phyloP scores from a whole-genome alignment of 805 yeast species.

The Cyberlindnera veronae region DNA sequence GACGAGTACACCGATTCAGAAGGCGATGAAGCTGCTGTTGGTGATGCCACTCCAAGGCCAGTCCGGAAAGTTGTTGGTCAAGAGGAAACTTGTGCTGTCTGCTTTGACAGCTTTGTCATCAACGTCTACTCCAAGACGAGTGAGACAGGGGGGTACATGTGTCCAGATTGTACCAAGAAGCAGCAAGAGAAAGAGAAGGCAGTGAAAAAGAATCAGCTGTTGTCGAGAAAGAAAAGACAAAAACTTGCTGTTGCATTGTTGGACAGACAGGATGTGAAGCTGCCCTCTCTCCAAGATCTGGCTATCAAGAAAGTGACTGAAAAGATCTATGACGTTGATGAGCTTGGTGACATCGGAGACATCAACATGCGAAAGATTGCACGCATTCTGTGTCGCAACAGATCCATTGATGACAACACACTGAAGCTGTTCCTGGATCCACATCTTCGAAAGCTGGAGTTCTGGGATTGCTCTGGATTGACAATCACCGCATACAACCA shows the following conservation, averaged over 20 bases:
- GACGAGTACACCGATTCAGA: slow-evolving; percentile 36
- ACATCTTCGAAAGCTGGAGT: slow-evolving; percentile 51
- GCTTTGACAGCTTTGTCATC: slow-evolving; percentile 55
- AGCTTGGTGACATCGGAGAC: slow-evolving; percentile 82
- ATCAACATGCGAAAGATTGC: slow-evolving; percentile 68
- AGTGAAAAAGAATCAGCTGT: slow-evolving; percentile 49
- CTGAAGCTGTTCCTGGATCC: slow-evolving; percentile 70
- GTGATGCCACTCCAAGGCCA: slow-evolving; percentile 24
- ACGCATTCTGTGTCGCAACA: slow-evolving; percentile 72
- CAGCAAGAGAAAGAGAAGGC: slow-evolving; percentile 40
- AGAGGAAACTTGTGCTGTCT: slow-evolving; percentile 58
- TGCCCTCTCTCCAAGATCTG: slow-evolving; percentile 77
- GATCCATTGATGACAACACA: slow-evolving; percentile 74
- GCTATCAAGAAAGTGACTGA: slow-evolving; percentile 67
- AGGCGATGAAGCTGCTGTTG: slow-evolving; percentile 32
- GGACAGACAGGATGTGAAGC: slow-evolving; percentile 57
- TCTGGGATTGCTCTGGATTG: slow-evolving; percentile 92
- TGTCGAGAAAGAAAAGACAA: slow-evolving; percentile 71
- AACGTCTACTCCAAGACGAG: slow-evolving; percentile 61
- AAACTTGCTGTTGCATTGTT: slow-evolving; percentile 80
- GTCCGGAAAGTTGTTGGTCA: slow-evolving; percentile 40
- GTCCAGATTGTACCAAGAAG: slow-evolving; percentile 55
- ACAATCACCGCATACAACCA: slow-evolving; percentile 59
- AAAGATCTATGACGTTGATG: slow-evolving; percentile 72
- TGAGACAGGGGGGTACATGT: slow-evolving; percentile 58